Conservation (phyloP, 2,329 filamentous ascomycete species). For the Arthrobotrys entomopaga region DNA sequence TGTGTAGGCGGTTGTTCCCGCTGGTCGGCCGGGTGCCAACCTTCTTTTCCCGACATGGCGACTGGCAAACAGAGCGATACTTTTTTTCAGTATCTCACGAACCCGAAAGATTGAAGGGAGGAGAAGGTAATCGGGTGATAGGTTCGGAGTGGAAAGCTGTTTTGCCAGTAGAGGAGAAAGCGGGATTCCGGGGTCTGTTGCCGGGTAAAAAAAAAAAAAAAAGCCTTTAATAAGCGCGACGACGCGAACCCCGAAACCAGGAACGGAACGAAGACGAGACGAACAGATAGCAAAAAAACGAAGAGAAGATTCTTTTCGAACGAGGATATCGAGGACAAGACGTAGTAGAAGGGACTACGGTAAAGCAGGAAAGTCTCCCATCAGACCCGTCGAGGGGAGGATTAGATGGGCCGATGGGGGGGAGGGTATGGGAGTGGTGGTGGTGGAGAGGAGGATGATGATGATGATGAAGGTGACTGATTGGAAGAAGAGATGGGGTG, state of each 20-base stretch:
- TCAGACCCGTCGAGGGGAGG: conserved; percentile 9
- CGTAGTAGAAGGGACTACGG: background rate
- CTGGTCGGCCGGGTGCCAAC: conserved; percentile 53
- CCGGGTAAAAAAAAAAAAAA: conserved; percentile 18
- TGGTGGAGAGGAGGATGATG: conserved; percentile 10
- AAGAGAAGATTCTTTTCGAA: conserved; percentile 1
- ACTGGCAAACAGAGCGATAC: conserved; percentile 2
- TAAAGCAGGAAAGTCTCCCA: background rate
- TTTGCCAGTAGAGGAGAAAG: conserved; percentile 10
- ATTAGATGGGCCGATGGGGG: background rate
- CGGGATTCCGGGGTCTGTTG: conserved; percentile 16
- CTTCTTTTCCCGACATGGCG: conserved; percentile 52
- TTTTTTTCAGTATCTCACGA: background rate
- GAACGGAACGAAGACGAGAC: conserved; percentile 12
- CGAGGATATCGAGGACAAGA: background rate
- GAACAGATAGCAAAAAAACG: conserved; percentile 11
- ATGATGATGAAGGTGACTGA: conserved; percentile 18
- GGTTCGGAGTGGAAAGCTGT: conserved; percentile 3
- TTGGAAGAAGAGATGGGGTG: conserved; percentile 21
- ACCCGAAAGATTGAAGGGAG: background rate
- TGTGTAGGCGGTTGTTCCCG: conserved; percentile 44
- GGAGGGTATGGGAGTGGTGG: background rate
- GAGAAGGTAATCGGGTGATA: background rate
- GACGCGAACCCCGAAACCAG: conserved; percentile 40
- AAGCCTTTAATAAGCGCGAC: conserved; percentile 43